Evolutionary conservation across 2,329 filamentous ascomycete species (phyloP), one percentile per base, ranked within the genome.

Genomic region (Colletotrichum aenigma): DNA sequence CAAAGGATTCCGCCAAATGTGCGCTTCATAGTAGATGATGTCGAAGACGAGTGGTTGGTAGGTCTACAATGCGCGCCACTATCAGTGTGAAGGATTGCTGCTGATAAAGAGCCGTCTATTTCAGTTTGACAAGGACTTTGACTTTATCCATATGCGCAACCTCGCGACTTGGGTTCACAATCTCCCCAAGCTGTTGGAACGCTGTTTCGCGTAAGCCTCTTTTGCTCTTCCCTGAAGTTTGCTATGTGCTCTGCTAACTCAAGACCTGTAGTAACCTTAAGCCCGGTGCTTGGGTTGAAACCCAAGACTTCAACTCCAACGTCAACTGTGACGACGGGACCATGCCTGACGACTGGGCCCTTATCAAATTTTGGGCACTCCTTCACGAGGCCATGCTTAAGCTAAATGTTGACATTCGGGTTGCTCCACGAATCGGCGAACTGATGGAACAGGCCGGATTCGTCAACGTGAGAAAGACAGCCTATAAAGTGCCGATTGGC

Each of bases 201-300:
- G 58, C 10, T 61, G 58, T 18, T 38, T 52, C 15, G 58, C 26
- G 58, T 34, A 24, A 9, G 58, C 15, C 58, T 34, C 16, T 8
- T 61, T n/a, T n/a, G n/a, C n/a, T n/a, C 12, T 15, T 18, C 21
- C 55, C 15, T 3, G 7, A 58, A 58, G 4, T n/a, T n/a, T n/a
- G n/a, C n/a, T n/a, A n/a, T 18, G 3, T 1, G 7, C 21, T 7
- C 16, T 28, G 56, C 56, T 60, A 2, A 60, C 18, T 60, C 6
- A 1, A 1, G 7, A 12, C 1, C 7, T 61, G 16, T 16, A 61
- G 58, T 15, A 38, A 48, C 28, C 77, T 87, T 60, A 84, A 81
- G 36, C 87, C 88, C 0, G 87, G 87, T 18, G 87, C 83, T 0
- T 88, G 85, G 85, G 78, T 88, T 18, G 87, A 88, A 71, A 79